phyloP scores from a whole-genome alignment of 768 basidiomycete genomes.

The Psilocybe subaeruginosa region DNA sequence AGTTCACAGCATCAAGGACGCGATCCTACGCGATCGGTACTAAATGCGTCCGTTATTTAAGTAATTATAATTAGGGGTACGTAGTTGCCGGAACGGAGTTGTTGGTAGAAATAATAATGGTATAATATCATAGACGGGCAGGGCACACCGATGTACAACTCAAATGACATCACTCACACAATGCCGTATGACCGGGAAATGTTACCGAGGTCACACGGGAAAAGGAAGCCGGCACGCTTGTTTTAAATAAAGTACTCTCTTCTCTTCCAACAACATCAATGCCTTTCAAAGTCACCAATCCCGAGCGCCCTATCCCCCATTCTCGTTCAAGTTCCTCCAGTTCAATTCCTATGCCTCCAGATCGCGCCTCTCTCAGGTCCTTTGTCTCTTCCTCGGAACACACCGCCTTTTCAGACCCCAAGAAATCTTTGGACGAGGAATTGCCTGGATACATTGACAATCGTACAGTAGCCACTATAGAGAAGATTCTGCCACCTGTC shows the following conservation, averaged over 20 bases:
- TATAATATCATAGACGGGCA: neutral
- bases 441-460: conserved; percentile 9
- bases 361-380: conserved; percentile 9
- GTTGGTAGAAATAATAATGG: no score
- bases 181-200: neutral
- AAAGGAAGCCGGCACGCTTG: neutral
- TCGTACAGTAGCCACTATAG: neutral
- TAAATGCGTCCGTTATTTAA: no score
- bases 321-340: conserved; percentile 4
- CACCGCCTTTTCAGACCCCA: conserved; percentile 12
- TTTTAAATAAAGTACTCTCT: neutral
- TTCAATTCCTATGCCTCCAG: conserved; percentile 1
- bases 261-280: conserved; percentile 1
- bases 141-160: neutral
- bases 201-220: no score
- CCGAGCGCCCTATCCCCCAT: neutral
- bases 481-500: conserved; percentile 5
- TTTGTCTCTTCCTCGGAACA: conserved; percentile 11
- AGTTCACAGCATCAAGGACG: no score
- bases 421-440: conserved; percentile 5
- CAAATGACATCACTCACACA: neutral
- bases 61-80: no score
- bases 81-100: no score
- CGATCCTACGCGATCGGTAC: no score
- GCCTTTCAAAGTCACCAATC: conserved; percentile 8